A percentile compares a stretch with the other conserved stretches of the same genome.
These are phyloP conservation scores for Orbilia brochopaga DNA, from an alignment of 2,329 filamentous ascomycete species.

Conservation along the genomic window DNA sequence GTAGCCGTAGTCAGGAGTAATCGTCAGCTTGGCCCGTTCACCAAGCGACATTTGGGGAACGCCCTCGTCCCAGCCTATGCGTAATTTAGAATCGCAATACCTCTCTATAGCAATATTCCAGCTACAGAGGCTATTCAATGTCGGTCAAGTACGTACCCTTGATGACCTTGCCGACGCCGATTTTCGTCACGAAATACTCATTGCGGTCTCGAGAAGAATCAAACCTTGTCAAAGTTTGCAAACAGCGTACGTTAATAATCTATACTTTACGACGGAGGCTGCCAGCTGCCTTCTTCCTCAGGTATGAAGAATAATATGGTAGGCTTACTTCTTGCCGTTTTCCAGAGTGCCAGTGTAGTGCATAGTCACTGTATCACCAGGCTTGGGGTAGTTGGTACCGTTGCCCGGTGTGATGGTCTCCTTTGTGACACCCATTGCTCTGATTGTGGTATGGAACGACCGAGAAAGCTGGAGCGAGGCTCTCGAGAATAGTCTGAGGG, in stretches of 20 bases:
- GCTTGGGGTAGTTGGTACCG: constrained; percentile 63
- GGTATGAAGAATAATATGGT: not conserved
- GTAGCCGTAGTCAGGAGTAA: constrained; percentile 63
- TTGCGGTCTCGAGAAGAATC: constrained; percentile 81
- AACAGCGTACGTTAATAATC: not conserved
- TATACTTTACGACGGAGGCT: not conserved
- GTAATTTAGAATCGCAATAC: not conserved
- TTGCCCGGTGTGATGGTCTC: constrained; percentile 68
- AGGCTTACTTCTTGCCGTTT: constrained; percentile 67
- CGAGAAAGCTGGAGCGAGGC: constrained; percentile 49
- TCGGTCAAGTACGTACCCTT: constrained; percentile 63
- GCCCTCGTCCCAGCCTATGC: constrained; percentile 73
- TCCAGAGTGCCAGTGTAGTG: constrained; percentile 90
- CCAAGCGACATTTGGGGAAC: constrained; percentile 85
- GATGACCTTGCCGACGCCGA: constrained; percentile 86
- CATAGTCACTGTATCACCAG: constrained; percentile 78
- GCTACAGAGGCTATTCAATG: too few species aligned
- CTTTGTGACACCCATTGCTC: constrained; percentile 75
- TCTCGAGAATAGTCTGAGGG: constrained; percentile 39
- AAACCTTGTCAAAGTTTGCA: constrained; percentile 63
- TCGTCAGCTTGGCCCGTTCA: constrained; percentile 85
- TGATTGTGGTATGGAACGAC: constrained; percentile 43
- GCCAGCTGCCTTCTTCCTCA: not conserved
- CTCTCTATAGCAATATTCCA: not conserved
- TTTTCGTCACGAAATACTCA: constrained; percentile 72